A percentile compares a stretch with the other conserved stretches of the same genome.
Conservation (phyloP, 768 basidiomycete species). For the Scleroderma citrinum region DNA sequence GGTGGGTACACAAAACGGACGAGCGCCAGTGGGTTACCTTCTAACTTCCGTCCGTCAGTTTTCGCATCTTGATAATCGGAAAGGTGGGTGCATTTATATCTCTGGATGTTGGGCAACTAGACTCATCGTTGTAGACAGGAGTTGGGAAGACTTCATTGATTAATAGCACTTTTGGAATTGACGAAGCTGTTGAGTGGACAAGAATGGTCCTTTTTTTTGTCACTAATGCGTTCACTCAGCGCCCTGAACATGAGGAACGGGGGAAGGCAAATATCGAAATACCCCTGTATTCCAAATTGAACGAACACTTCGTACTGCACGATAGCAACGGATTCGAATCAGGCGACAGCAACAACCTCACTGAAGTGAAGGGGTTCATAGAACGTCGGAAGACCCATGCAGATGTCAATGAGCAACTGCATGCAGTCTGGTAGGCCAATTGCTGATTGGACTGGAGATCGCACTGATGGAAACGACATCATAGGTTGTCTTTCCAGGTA, state of each 20-base stretch:
- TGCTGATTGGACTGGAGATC: neutral
- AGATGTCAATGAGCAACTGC: slow-evolving; percentile 1
- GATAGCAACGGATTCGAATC: neutral
- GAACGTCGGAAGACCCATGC: neutral
- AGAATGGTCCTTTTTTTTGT: neutral
- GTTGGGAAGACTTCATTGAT: slow-evolving; percentile 5
- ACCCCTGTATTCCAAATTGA: too few relatives aligned
- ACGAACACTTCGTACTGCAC: neutral
- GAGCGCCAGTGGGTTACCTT: neutral
- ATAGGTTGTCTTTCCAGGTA: neutral
- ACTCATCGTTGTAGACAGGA: neutral
- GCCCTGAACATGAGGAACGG: neutral
- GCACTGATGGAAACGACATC: neutral
- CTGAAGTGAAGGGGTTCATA: neutral
- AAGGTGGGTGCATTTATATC: neutral
- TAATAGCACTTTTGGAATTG: neutral
- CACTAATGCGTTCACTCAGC: neutral
- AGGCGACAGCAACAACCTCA: neutral
- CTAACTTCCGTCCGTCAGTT: neutral
- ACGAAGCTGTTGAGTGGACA: neutral
- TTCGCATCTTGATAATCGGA: neutral
- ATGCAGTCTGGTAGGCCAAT: slow-evolving; percentile 2
- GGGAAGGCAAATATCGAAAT: neutral
- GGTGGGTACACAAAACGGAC: neutral
- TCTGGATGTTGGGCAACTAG: neutral